Base-by-base conservation (phyloP, 192 early-diverging fungal genomes). In the Backusella macrospora region DNA sequence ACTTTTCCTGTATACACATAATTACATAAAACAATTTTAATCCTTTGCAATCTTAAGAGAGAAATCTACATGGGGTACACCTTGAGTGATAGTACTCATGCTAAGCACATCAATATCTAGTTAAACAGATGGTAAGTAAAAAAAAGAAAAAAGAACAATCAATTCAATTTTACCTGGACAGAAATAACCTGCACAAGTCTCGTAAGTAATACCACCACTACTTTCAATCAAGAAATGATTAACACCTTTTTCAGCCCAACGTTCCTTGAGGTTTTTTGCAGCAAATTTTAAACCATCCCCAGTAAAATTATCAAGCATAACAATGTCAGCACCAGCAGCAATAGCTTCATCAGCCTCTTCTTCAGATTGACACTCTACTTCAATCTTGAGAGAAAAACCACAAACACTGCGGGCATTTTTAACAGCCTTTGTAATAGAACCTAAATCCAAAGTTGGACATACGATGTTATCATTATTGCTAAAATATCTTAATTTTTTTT, bases 221-320 rank as follows among this genome's bases (percentile, higher is more conserved):
- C 93, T 94, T 76, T 99, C 98, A 38, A 99, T 86, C 75, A 97
- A 86, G 70, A 95, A 88, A n/a, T 85, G 72, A 23, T 79, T 83
- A 44, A 87, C 80, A 18, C 91, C 91, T 40, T 82, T 82, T 6
- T 68, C 79, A 21, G 82, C 79, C 86, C 92, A 96, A 55, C 88
- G 80, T 48, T 92, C 76, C 77, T 96, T 97, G 75, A 99, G 82
- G 44, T 81, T 91, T 66, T 79, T 80, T 1, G 94, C 94, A 37
- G 90, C 88, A 0, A 73, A 34, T 73, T 87, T 84, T 71, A 99
- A 83, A 0, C 78, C 85, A 4, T 88, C 87, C 1, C 92, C 91
- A 34, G 91, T 82, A 77, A 95, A 96, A 80, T 99, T 99, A 76
- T 99, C 98, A 39, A 99, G 81, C 98, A 99, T 99, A 74, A 99